phyloP scores from a whole-genome alignment of 2,329 filamentous ascomycete species.

The Penicillium expansum region DNA sequence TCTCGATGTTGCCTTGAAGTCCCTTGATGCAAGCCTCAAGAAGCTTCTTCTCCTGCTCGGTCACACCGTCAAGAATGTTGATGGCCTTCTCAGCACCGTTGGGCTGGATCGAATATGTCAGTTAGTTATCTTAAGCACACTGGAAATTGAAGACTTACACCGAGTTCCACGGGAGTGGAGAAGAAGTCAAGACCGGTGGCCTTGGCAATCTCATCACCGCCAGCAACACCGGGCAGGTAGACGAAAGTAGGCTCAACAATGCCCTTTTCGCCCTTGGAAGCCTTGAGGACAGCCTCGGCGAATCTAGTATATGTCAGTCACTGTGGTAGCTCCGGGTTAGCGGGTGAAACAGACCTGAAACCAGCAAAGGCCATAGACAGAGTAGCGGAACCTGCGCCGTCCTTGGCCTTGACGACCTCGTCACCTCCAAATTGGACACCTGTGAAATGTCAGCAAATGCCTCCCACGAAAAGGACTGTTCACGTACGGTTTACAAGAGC shows the following conservation, averaged over 20 bases:
- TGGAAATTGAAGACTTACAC: conserved; percentile 60
- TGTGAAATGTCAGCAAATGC: conserved; percentile 28
- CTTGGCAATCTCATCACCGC: conserved; percentile 82
- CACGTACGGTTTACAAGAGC: conserved; percentile 76
- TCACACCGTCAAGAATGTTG: conserved; percentile 74
- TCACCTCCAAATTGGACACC: conserved; percentile 96
- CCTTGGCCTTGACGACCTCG: conserved; percentile 93
- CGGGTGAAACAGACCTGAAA: conserved; percentile 64
- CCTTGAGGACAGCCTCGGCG: conserved; percentile 90
- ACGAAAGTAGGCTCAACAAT: conserved; percentile 94
- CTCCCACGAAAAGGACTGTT: not conserved
- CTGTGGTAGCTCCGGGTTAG: conserved; percentile 11
- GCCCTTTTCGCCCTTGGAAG: conserved; percentile 81
- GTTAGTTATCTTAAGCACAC: conserved; percentile 6
- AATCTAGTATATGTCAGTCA: conserved; percentile 58
- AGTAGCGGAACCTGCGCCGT: conserved; percentile 84
- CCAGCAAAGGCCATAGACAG: conserved; percentile 95
- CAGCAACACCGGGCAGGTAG: conserved; percentile 85
- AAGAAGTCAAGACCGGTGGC: conserved; percentile 87
- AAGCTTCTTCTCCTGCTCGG: conserved; percentile 84
- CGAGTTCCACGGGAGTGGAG: conserved; percentile 92
- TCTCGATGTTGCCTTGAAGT: conserved; percentile 88
- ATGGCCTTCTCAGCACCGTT: conserved; percentile 81
- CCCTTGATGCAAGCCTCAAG: conserved; percentile 72
- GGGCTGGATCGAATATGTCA: conserved; percentile 54